Evolutionary conservation across 2,329 filamentous ascomycete species (phyloP).

Genomic region (Neonectria neomacrospora): DNA sequence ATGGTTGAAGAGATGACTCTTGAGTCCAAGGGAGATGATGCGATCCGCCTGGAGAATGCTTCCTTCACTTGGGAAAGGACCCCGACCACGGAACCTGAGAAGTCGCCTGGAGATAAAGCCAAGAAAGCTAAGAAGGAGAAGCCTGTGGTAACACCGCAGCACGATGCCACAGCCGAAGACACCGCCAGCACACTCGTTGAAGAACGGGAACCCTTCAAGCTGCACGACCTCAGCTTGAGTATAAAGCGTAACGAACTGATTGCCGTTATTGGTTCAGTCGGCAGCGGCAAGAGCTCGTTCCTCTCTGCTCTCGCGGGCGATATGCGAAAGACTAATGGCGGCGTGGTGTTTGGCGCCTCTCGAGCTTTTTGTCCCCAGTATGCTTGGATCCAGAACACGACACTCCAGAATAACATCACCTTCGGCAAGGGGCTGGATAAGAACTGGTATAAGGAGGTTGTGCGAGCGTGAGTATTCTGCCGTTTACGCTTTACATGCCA

Average conservation of each 20-base stretch:
- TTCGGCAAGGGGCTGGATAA: conserved; percentile 84
- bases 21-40: conserved; percentile 69
- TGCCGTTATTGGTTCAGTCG: conserved; percentile 89
- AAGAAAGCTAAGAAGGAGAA: conserved; percentile 56
- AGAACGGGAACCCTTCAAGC: conserved; percentile 75
- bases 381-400: conserved; percentile 96
- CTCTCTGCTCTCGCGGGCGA: conserved; percentile 91
- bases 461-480: conserved; percentile 70
- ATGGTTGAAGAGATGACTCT: conserved; percentile 74
- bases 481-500: conserved; percentile 21
- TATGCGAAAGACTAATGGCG: conserved; percentile 85
- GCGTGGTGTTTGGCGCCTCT: conserved; percentile 79
- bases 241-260: conserved; percentile 81
- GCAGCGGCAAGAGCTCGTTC: conserved; percentile 89
- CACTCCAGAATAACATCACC: conserved; percentile 86
- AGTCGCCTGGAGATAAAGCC: conserved; percentile 51
- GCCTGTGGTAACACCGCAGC: conserved; percentile 39
- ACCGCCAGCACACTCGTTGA: conserved; percentile 67
- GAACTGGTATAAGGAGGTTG: conserved; percentile 84
- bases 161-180: conserved; percentile 54
- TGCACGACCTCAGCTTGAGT: conserved; percentile 74
- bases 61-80: conserved; percentile 89
- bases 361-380: conserved; percentile 96
- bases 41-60: conserved; percentile 77
- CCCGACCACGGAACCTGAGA: conserved; percentile 64